Percentiles rank a stretch among this genome's conserved stretches.
phyloP scores from a whole-genome alignment of 2,329 filamentous ascomycete species.

The Colletotrichum eremochloae region DNA sequence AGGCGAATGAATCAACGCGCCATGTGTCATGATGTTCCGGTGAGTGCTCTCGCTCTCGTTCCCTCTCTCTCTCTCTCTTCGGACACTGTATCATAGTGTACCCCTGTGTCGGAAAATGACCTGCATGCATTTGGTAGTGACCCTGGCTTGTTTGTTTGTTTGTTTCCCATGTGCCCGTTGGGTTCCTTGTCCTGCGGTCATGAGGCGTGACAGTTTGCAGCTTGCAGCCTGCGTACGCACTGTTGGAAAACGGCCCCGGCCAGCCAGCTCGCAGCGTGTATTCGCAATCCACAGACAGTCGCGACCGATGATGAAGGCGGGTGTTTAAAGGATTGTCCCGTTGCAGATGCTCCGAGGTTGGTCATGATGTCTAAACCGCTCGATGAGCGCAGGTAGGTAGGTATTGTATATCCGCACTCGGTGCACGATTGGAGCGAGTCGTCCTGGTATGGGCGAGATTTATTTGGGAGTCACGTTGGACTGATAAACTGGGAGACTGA shows the following conservation, averaged over 20 bases:
- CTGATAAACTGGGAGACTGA: neutral
- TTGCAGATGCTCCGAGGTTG: neutral
- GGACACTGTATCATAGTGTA: neutral
- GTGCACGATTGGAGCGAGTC: neutral
- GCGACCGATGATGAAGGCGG: conserved; percentile 19
- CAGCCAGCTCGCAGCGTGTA: conserved; percentile 4
- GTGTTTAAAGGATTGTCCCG: neutral
- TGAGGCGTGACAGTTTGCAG: conserved; percentile 34
- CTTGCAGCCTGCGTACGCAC: conserved; percentile 12
- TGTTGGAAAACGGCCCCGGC: conserved; percentile 13
- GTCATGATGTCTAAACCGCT: neutral
- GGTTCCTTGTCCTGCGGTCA: conserved; percentile 5
- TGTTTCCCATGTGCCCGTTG: conserved; percentile 8
- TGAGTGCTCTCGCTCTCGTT: neutral
- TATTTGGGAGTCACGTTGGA: neutral
- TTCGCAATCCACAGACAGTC: conserved; percentile 12
- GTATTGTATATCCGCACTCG: neutral
- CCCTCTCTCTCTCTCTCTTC: no score
- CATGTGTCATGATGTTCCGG: conserved; percentile 4
- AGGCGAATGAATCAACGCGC: conserved; percentile 3
- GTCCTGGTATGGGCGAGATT: neutral
- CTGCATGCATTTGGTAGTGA: neutral
- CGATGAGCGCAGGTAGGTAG: neutral
- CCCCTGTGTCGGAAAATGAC: neutral
- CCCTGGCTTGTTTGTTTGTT: neutral